Evolutionary conservation across 176 grass and related monocot genomes (phyloP).

Genomic region (Ensete ventricosum): DNA sequence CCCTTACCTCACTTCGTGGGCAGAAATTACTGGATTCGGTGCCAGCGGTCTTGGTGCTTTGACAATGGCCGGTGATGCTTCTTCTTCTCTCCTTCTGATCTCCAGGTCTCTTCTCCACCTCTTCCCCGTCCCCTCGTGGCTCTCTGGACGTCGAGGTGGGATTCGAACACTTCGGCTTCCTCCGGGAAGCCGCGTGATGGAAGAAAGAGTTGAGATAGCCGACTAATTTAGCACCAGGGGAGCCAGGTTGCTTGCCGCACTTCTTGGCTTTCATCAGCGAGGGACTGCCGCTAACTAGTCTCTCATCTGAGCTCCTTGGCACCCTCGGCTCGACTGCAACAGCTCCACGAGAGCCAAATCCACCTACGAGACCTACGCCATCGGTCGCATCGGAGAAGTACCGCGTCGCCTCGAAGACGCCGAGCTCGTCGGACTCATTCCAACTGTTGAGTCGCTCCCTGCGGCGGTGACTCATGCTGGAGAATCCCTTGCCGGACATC

Average conservation of each 20-base stretch:
- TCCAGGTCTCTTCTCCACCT: background rate
- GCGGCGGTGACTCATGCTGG: background rate
- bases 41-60: background rate
- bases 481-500: no score
- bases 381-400: background rate
- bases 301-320: background rate
- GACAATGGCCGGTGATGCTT: background rate
- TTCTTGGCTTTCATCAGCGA: background rate
- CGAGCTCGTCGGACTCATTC: background rate
- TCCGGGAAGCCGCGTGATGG: background rate
- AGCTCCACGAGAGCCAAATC: background rate
- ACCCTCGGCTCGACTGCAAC: background rate
- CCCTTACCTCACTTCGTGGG: background rate
- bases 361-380: background rate
- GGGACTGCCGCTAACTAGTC: background rate
- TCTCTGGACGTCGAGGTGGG: background rate
- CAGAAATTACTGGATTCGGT: background rate
- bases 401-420: background rate
- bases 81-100: background rate
- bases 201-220: constrained; percentile 7
- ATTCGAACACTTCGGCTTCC: constrained; percentile 3
- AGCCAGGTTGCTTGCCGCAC: background rate
- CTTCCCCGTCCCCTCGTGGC: background rate
- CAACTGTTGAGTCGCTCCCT: background rate
- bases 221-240: background rate